A percentile compares a stretch with the other conserved stretches of the same genome.
phyloP scores from a whole-genome alignment of 441 rosid genomes.

The Populus hybrid region DNA sequence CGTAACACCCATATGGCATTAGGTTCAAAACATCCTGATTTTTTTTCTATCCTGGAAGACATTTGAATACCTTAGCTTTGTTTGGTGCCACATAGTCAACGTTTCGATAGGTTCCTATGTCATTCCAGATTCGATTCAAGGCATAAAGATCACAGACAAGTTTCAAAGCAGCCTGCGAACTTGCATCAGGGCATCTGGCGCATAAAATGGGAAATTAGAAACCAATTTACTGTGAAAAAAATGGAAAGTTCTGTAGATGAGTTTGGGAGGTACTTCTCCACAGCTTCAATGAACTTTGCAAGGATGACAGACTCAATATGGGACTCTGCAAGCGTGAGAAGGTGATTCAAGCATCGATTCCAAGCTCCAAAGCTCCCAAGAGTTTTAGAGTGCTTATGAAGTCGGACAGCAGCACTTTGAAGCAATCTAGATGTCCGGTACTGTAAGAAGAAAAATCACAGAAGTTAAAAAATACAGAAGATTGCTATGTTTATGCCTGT shows the following conservation, averaged over 20 bases:
- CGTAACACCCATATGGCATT: background rate
- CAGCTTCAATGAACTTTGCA: conserved; percentile 86
- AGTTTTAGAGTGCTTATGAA: conserved; percentile 72
- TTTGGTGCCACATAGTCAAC: conserved; percentile 90
- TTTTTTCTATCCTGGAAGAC: background rate
- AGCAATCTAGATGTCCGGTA: conserved; percentile 94
- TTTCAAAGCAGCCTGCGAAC: conserved; percentile 70
- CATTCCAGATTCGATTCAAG: conserved; percentile 82
- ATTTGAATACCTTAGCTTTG: conserved; percentile 84
- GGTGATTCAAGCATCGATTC: conserved; percentile 99
- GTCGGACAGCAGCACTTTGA: conserved; percentile 79
- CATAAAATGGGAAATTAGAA: conserved; percentile 21
- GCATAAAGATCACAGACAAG: conserved; percentile 96
- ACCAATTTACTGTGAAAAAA: background rate
- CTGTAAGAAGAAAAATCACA: conserved; percentile 37
- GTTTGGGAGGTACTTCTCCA: conserved; percentile 57
- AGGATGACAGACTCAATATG: conserved; percentile 94
- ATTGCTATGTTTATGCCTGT: background rate
- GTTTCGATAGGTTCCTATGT: conserved; percentile 81
- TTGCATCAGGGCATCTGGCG: conserved; percentile 75
- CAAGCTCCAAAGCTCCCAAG: conserved; percentile 94
- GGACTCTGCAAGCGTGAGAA: conserved; percentile 92
- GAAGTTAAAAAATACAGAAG: background rate
- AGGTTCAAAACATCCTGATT: background rate
- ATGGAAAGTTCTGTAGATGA: background rate